Evolutionary conservation across 495 filamentous ascomycete genomes (phyloP).

Genomic region (Aspergillus mulundensis): DNA sequence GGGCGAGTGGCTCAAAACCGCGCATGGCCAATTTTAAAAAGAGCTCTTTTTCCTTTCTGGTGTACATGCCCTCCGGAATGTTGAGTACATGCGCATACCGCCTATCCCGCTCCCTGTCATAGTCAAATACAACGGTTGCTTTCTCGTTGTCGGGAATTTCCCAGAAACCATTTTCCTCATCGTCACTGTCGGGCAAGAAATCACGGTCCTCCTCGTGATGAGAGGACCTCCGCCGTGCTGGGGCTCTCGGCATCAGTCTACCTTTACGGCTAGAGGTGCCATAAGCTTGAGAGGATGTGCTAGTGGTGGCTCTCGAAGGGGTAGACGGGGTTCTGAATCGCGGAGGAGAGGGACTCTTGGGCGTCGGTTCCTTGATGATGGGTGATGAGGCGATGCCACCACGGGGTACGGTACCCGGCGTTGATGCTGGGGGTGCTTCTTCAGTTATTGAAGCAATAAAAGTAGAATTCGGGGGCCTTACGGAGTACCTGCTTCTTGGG

Average conservation of each 20-base stretch:
- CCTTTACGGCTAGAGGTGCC: not conserved
- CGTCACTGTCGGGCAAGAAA: not conserved
- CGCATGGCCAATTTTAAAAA: conserved; percentile 54
- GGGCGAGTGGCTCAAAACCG: conserved; percentile 57
- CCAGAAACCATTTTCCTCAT: not conserved
- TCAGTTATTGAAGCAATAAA: not conserved
- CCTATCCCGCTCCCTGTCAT: conserved; percentile 26
- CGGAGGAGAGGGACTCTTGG: not conserved
- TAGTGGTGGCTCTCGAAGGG: not conserved
- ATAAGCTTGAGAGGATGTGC: too few relatives aligned
- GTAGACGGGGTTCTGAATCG: not conserved
- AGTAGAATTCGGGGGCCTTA: not conserved
- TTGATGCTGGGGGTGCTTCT: not conserved
- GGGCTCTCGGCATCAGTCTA: not conserved
- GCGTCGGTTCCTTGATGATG: too few relatives aligned
- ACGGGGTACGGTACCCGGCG: not conserved
- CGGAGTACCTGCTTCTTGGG: not conserved
- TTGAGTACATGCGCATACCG: conserved; percentile 26
- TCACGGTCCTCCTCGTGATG: not conserved
- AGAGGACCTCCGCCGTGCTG: not conserved
- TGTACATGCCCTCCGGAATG: conserved; percentile 34
- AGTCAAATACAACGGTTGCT: conserved; percentile 23
- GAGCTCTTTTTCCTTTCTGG: conserved; percentile 49
- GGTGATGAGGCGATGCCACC: not conserved
- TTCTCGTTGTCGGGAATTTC: conserved; percentile 21